Conservation (phyloP, 768 basidiomycete species). For the Trametes punicea region DNA sequence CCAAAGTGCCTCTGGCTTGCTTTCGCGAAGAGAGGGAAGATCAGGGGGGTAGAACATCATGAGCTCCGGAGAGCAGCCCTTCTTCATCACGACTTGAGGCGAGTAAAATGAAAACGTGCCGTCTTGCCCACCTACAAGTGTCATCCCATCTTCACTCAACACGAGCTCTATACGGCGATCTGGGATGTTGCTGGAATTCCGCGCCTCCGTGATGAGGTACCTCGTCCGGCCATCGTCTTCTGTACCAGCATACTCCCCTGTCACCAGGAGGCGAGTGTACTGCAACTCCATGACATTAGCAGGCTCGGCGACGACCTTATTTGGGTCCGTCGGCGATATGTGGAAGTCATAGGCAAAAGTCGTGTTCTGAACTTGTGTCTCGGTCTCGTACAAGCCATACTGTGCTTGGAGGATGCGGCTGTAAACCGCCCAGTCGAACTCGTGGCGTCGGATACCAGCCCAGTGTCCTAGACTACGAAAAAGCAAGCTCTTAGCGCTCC, state of each 20-base stretch:
- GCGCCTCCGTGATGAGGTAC: not conserved
- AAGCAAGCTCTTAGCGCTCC: too few species aligned
- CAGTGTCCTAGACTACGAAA: not conserved
- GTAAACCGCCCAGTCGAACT: too few species aligned
- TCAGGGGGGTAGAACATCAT: constrained; percentile 28
- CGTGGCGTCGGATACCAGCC: not conserved
- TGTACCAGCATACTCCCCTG: not conserved
- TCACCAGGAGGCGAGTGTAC: not conserved
- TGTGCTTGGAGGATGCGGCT: too few species aligned
- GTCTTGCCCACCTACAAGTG: not conserved
- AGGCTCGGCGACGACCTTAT: not conserved
- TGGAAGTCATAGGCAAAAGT: not conserved
- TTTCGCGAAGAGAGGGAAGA: constrained; percentile 17
- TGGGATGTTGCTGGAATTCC: not conserved
- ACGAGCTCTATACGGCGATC: not conserved
- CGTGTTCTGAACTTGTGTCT: too few species aligned
- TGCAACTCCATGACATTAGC: not conserved
- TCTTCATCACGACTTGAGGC: not conserved
- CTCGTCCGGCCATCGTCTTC: not conserved
- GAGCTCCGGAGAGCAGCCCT: constrained; percentile 17
- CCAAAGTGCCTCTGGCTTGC: constrained; percentile 31
- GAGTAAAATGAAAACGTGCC: not conserved
- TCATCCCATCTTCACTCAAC: not conserved
- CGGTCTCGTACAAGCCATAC: too few species aligned
- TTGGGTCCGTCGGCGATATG: not conserved